Conservation (phyloP, 2,329 filamentous ascomycete species). For the Pestalotiopsis sp. region DNA sequence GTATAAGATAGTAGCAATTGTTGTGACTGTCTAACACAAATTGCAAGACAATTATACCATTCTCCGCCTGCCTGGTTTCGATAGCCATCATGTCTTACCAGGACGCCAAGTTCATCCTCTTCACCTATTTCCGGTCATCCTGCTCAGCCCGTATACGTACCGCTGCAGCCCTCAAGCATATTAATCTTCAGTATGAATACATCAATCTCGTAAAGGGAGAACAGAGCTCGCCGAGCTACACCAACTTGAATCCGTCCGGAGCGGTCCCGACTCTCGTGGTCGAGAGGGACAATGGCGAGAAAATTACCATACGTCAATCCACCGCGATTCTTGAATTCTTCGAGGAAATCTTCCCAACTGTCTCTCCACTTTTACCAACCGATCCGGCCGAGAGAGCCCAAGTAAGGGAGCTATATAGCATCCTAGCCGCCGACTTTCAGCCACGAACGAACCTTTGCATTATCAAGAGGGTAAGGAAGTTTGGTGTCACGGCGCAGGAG, state of each 20-base stretch:
- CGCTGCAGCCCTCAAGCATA: conserved; percentile 3
- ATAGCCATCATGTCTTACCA: background rate
- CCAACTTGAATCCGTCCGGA: background rate
- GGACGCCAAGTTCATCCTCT: conserved; percentile 4
- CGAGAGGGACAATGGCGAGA: background rate
- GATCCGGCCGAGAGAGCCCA: background rate
- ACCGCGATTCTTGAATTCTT: conserved; percentile 6
- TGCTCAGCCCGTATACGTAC: conserved; percentile 7
- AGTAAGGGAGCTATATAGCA: background rate
- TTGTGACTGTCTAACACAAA: background rate
- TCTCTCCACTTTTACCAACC: background rate
- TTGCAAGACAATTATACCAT: background rate
- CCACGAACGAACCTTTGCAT: conserved; percentile 3
- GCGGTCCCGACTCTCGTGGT: conserved; percentile 7
- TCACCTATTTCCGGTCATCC: conserved; percentile 8
- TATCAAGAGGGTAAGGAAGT: background rate
- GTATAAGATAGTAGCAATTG: background rate
- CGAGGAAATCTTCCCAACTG: background rate
- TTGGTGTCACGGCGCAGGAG: background rate
- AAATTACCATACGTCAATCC: conserved; percentile 1
- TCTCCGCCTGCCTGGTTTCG: background rate
- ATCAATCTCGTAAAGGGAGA: conserved; percentile 8
- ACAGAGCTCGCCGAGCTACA: conserved; percentile 1
- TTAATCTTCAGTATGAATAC: conserved; percentile 3
- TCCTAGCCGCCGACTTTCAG: conserved; percentile 2